phyloP scores from a whole-genome alignment of 2,329 filamentous ascomycete species.

The Fusarium graminum region DNA sequence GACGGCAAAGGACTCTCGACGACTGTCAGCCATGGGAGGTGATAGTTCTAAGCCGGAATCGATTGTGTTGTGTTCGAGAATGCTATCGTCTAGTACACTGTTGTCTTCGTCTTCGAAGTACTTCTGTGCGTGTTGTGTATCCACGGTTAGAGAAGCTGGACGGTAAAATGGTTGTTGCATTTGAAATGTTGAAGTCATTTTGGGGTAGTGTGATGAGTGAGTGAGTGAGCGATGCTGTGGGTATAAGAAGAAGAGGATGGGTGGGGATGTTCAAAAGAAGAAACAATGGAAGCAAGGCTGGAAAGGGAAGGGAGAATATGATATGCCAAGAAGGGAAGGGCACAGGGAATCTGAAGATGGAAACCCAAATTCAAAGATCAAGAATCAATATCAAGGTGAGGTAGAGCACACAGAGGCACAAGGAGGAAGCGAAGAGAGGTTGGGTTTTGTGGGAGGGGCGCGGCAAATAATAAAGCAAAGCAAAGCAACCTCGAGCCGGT shows the following conservation, averaged over 20 bases:
- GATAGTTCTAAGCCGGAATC: constrained; percentile 75
- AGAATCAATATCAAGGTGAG: constrained; percentile 41
- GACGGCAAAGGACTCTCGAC: constrained; percentile 73
- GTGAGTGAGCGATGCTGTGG: constrained; percentile 23
- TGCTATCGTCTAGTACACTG: constrained; percentile 71
- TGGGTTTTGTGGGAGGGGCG: constrained; percentile 44
- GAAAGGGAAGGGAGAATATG: constrained; percentile 41
- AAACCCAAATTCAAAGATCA: constrained; percentile 37
- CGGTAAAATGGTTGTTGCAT: constrained; percentile 65
- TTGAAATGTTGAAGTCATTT: constrained; percentile 65
- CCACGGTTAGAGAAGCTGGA: constrained; percentile 64
- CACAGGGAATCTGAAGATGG: constrained; percentile 39
- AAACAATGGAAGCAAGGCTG: constrained; percentile 40
- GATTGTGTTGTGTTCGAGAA: constrained; percentile 69
- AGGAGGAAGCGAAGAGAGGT: constrained; percentile 42
- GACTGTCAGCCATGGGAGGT: constrained; percentile 71
- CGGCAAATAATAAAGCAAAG: constrained; percentile 48
- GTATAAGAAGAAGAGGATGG: constrained; percentile 28
- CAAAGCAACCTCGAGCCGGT: not conserved
- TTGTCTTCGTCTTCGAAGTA: constrained; percentile 72
- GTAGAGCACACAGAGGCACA: constrained; percentile 41
- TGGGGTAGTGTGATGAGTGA: constrained; percentile 43
- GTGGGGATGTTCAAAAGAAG: constrained; percentile 35
- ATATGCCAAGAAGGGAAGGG: constrained; percentile 43
- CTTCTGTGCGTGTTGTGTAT: constrained; percentile 67